Percentiles rank a stretch among this genome's conserved stretches.
Conservation (phyloP, 768 basidiomycete species). For the Candolleomyces efflorescens region DNA sequence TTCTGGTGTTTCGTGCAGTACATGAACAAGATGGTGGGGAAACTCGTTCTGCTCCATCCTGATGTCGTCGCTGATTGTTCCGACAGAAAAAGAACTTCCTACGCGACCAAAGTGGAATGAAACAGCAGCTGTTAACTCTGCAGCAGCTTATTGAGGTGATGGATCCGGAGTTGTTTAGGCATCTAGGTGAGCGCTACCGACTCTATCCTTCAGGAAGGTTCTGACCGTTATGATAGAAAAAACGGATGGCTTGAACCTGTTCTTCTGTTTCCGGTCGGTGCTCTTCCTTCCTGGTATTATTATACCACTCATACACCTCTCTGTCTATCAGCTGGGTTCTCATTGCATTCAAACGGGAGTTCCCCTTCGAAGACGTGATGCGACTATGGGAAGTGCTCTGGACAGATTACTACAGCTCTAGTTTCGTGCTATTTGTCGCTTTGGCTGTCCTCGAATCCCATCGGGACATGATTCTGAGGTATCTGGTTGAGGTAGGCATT, state of each 20-base stretch:
- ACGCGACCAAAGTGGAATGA: slow-evolving; percentile 97
- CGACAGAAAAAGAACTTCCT: slow-evolving; percentile 89
- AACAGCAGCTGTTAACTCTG: slow-evolving; percentile 82
- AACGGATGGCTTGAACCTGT: slow-evolving; percentile 88
- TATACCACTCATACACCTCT: neutral
- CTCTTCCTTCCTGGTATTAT: neutral
- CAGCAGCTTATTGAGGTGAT: slow-evolving; percentile 90
- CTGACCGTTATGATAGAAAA: slow-evolving; percentile 47
- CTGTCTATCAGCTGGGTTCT: slow-evolving; percentile 66
- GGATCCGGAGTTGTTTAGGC: slow-evolving; percentile 94
- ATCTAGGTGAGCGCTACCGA: slow-evolving; percentile 55
- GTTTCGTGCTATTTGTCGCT: slow-evolving; percentile 91
- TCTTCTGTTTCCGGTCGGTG: slow-evolving; percentile 94
- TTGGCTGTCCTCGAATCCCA: slow-evolving; percentile 93
- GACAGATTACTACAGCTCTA: slow-evolving; percentile 86
- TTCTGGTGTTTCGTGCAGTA: slow-evolving; percentile 97
- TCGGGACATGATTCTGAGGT: slow-evolving; percentile 91
- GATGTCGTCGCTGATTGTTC: neutral
- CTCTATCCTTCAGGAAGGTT: neutral
- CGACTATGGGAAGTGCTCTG: slow-evolving; percentile 92
- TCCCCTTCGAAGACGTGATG: slow-evolving; percentile 86
- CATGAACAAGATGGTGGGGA: slow-evolving; percentile 92
- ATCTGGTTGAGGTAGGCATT: slow-evolving; percentile 77
- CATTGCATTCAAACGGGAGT: slow-evolving; percentile 96
- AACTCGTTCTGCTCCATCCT: neutral